Evolutionary conservation across 2,329 filamentous ascomycete species (phyloP).

Genomic region (Fusarium ambrosium): DNA sequence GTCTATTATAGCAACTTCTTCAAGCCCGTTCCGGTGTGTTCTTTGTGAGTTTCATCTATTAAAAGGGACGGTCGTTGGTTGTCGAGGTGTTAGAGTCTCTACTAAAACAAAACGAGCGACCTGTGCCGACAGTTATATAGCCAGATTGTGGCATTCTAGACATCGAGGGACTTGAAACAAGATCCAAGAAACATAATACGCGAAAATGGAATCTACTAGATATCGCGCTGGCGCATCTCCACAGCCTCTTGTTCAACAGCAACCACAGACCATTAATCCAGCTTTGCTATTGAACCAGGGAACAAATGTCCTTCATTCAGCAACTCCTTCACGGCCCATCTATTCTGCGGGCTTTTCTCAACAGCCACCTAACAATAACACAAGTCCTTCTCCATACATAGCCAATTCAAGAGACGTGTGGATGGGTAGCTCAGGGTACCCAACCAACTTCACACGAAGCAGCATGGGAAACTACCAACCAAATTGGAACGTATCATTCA

Average conservation of each 20-base stretch:
- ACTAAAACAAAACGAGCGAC: background rate
- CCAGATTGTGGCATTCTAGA: background rate
- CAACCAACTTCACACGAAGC: constrained; percentile 22
- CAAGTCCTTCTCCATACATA: constrained; percentile 7
- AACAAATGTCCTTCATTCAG: background rate
- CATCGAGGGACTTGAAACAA: background rate
- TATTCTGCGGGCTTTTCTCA: rapidly evolving
- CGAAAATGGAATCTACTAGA: background rate
- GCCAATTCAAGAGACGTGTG: background rate
- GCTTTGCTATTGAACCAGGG: background rate
- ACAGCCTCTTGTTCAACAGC: background rate
- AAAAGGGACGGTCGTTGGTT: constrained; percentile 8
- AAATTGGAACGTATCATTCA: background rate
- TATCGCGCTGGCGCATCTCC: background rate
- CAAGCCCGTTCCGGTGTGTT: background rate
- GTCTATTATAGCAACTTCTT: background rate
- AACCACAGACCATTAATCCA: constrained; percentile 25
- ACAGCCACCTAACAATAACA: background rate
- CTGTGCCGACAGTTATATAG: background rate
- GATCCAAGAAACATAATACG: background rate
- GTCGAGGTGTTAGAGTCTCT: background rate
- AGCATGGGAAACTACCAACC: constrained; percentile 18
- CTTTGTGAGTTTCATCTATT: constrained; percentile 4
- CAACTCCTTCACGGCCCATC: background rate
- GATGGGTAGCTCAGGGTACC: constrained; percentile 41